These are phyloP conservation scores for Cladophialophora psammophila DNA, from an alignment of 2,329 filamentous ascomycete genomes.

Conservation along the genomic window DNA sequence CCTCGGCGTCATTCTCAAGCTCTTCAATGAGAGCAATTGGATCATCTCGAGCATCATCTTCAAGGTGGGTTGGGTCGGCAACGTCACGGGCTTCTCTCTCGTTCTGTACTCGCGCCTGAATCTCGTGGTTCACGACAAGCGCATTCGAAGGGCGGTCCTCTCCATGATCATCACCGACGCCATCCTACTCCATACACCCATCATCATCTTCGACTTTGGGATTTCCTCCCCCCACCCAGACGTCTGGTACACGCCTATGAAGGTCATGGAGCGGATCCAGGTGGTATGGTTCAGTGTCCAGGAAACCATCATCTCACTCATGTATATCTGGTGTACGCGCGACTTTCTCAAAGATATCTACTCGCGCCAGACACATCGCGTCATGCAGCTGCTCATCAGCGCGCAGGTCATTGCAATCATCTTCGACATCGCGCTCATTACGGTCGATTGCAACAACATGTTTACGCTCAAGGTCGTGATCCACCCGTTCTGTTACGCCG, in stretches of 20 bases:
- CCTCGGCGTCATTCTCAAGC: conserved; percentile 12
- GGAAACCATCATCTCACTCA: conserved; percentile 14
- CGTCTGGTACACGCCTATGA: conserved; percentile 13
- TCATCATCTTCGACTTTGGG: conserved; percentile 16
- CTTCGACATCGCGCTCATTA: conserved; percentile 8
- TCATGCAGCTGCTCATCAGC: conserved; percentile 9
- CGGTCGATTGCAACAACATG: conserved; percentile 14
- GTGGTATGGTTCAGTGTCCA: conserved; percentile 16
- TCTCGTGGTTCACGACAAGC: conserved; percentile 6
- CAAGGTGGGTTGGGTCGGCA: conserved; percentile 16
- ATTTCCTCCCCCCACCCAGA: background rate
- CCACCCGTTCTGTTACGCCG: conserved; percentile 14
- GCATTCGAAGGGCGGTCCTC: conserved; percentile 6
- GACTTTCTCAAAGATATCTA: conserved; percentile 12
- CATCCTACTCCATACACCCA: conserved; percentile 5
- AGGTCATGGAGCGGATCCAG: conserved; percentile 12
- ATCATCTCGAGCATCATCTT: conserved; percentile 18
- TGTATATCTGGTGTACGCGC: conserved; percentile 13
- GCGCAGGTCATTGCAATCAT: conserved; percentile 6
- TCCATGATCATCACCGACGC: conserved; percentile 16
- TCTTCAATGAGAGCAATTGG: conserved; percentile 17
- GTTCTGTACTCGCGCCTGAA: conserved; percentile 13
- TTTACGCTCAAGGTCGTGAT: conserved; percentile 14
- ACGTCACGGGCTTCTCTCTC: conserved; percentile 15
- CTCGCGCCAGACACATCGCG: conserved; percentile 13